These are phyloP conservation scores for Quercus tomentella DNA, from an alignment of 331 rosid species.

Conservation along the genomic window DNA sequence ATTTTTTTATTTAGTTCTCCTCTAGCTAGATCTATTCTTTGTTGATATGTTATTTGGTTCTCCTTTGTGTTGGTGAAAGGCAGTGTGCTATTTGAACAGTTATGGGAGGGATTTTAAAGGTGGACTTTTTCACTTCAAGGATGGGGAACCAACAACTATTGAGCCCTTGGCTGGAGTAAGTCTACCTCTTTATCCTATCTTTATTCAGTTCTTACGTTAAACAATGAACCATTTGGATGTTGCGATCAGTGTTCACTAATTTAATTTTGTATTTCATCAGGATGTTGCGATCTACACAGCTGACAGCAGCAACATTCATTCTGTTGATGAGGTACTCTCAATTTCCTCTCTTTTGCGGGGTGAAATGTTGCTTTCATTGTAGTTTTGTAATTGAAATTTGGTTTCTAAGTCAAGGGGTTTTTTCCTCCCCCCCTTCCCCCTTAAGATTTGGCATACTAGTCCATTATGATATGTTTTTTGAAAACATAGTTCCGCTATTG, in stretches of 20 bases:
- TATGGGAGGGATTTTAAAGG: slow-evolving; percentile 72
- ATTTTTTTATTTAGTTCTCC: neutral
- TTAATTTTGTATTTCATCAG: slow-evolving; percentile 30
- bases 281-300: slow-evolving; percentile 89
- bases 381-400: neutral
- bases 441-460: too few species aligned
- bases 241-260: neutral
- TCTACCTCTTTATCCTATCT: slow-evolving; percentile 11
- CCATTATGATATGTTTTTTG: too few species aligned
- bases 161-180: slow-evolving; percentile 80
- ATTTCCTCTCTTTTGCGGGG: neutral
- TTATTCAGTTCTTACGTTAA: neutral
- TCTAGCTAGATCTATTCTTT: neutral
- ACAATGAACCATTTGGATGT: too few species aligned
- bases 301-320: slow-evolving; percentile 67
- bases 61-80: slow-evolving; percentile 50
- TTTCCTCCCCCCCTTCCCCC: too few species aligned
- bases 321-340: slow-evolving; percentile 80
- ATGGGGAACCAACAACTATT: slow-evolving; percentile 64
- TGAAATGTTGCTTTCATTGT: neutral
- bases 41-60: neutral
- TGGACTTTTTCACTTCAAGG: slow-evolving; percentile 84
- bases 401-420: too few species aligned
- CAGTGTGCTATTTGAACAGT: slow-evolving; percentile 79
- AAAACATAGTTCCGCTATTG: too few species aligned